These are phyloP conservation scores for Solanum bulbocastanum DNA, from an alignment of 257 asterid species.

Conservation along the genomic window DNA sequence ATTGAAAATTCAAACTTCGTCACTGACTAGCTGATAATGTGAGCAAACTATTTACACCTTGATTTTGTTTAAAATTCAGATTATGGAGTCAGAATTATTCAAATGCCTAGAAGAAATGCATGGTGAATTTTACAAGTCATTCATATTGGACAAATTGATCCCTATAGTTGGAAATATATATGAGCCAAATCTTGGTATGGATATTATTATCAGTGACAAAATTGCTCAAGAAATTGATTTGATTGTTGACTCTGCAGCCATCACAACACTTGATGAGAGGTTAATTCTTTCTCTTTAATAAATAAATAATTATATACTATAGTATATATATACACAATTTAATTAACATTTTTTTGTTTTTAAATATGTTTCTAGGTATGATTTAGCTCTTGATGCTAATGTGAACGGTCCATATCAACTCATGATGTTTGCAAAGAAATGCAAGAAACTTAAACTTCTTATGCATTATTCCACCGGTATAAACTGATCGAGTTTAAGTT, in stretches of 20 bases:
- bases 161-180: conserved; percentile 34
- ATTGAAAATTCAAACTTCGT: neutral
- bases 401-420: conserved; percentile 17
- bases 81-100: conserved; percentile 17
- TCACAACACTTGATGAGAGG: conserved; percentile 38
- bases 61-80: neutral
- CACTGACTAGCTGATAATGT: neutral
- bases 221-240: conserved; percentile 28
- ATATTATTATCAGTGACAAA: neutral
- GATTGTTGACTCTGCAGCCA: conserved; percentile 37
- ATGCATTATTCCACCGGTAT: neutral
- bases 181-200: conserved; percentile 37
- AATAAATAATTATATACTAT: neutral
- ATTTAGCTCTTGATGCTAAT: conserved; percentile 24
- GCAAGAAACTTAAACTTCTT: conserved; percentile 33
- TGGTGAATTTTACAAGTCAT: conserved; percentile 15
- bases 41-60: neutral
- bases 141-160: conserved; percentile 17
- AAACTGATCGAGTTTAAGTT: too few relatives aligned
- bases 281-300: neutral
- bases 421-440: conserved; percentile 35
- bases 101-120: conserved; percentile 14
- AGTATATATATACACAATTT: neutral
- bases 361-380: conserved; percentile 16
- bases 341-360: neutral